These are phyloP conservation scores for Dendrobium chrysotoxum DNA, from an alignment of 106 monocot species.

Conservation along the genomic window DNA sequence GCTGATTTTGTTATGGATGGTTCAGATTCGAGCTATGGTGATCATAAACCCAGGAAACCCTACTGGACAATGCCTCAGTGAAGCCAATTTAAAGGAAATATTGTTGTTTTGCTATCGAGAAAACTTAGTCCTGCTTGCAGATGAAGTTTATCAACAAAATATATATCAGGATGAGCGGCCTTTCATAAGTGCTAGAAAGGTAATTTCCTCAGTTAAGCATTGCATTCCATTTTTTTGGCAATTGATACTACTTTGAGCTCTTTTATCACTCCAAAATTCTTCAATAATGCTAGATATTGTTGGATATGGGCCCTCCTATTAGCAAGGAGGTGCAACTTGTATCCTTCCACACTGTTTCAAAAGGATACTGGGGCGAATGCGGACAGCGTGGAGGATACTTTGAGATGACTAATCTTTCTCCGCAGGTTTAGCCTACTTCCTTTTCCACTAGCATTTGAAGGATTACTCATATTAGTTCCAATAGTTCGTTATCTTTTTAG, in stretches of 20 bases:
- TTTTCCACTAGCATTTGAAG: background rate
- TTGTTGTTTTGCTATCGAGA: constrained; percentile 72
- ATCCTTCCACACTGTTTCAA: constrained; percentile 98
- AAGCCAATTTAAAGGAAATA: constrained; percentile 62
- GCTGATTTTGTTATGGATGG: background rate
- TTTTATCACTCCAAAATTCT: constrained; percentile 1
- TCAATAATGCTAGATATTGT: constrained; percentile 52
- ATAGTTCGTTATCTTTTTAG: background rate
- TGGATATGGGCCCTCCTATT: constrained; percentile 81
- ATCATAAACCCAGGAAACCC: constrained; percentile 99
- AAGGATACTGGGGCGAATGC: constrained; percentile 99
- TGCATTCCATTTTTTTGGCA: background rate
- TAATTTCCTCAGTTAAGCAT: constrained; percentile 15
- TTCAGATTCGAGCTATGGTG: constrained; percentile 94
- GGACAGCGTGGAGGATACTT: constrained; percentile 99
- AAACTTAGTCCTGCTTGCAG: constrained; percentile 81
- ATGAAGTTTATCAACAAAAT: constrained; percentile 99
- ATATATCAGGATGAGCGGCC: constrained; percentile 93
- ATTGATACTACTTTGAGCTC: background rate
- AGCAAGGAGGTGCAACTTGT: constrained; percentile 92
- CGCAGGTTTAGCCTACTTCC: constrained; percentile 36
- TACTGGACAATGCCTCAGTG: constrained; percentile 94
- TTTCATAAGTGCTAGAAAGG: constrained; percentile 97
- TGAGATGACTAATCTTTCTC: constrained; percentile 96
- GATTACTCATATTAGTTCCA: background rate